Evolutionary conservation across 169 alveolate genomes (phyloP).

Genomic region (Eimeria acervulina): DNA sequence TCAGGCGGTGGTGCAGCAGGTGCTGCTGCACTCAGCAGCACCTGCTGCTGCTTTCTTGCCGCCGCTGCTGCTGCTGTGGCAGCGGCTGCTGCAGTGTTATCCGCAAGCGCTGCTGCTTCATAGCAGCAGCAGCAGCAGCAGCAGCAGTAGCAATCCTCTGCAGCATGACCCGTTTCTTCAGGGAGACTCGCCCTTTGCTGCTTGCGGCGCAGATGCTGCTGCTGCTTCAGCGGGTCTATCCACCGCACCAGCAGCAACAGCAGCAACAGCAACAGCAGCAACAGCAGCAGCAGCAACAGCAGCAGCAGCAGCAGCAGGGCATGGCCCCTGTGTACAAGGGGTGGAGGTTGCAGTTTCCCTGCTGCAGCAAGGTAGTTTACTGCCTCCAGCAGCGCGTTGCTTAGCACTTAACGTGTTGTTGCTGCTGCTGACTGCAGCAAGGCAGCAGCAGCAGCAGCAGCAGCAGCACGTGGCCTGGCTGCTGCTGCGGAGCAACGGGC

Average conservation of each 20-base stretch:
- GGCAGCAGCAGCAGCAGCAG: slow-evolving; percentile 70
- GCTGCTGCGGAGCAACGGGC: slow-evolving; percentile 52
- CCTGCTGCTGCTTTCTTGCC: slow-evolving; percentile 28
- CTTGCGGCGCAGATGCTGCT: not conserved
- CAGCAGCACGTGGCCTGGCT: slow-evolving; percentile 22
- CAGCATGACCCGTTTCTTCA: not conserved
- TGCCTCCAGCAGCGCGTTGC: slow-evolving; percentile 30
- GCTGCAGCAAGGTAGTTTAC: slow-evolving; percentile 58
- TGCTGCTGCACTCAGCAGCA: slow-evolving; percentile 52
- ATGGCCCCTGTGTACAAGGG: not conserved
- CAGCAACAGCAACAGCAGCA: not conserved
- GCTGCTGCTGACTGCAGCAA: slow-evolving; percentile 69
- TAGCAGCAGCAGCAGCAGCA: slow-evolving; percentile 44
- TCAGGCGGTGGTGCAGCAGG: slow-evolving; percentile 56
- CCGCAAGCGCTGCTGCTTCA: slow-evolving; percentile 41
- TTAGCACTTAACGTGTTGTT: slow-evolving; percentile 19
- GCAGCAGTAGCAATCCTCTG: not conserved
- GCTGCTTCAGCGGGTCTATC: not conserved
- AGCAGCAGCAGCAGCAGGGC: slow-evolving; percentile 58
- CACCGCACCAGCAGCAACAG: too few species aligned
- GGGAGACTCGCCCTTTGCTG: not conserved
- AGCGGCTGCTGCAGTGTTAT: slow-evolving; percentile 71
- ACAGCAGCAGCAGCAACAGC: slow-evolving; percentile 51
- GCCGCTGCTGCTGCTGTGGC: slow-evolving; percentile 73
- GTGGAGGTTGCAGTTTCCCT: not conserved